Conservation (phyloP, 2,329 filamentous ascomycete species). For the Xylariales sp. region DNA sequence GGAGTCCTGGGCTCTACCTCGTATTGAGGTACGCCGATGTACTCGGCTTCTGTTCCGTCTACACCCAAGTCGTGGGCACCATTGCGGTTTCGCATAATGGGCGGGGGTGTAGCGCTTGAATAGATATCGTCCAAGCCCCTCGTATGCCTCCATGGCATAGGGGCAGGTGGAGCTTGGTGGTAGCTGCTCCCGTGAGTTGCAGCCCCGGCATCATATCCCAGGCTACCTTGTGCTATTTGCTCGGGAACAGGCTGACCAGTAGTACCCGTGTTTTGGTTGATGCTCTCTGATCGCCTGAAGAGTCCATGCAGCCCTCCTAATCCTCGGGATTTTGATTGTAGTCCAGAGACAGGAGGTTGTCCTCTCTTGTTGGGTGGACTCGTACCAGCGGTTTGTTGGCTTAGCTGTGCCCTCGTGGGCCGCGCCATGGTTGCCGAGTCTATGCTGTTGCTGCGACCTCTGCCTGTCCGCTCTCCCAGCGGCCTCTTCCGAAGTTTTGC, state of each 20-base stretch:
- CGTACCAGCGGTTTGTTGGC: constrained; percentile 24
- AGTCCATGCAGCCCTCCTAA: constrained; percentile 35
- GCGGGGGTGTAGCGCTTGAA: constrained; percentile 50
- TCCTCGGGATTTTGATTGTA: constrained; percentile 37
- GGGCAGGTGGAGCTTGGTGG: constrained; percentile 22
- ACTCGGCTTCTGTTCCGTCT: constrained; percentile 4
- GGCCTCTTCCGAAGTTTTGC: constrained; percentile 17
- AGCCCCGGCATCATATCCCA: too few relatives aligned
- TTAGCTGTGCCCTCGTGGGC: constrained; percentile 9
- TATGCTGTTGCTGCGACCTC: constrained; percentile 23
- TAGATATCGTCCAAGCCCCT: constrained; percentile 37
- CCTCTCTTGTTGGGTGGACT: constrained; percentile 24
- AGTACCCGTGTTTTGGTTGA: too few relatives aligned
- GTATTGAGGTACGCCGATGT: too few relatives aligned
- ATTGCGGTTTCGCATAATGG: constrained; percentile 43
- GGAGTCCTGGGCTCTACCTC: constrained; percentile 5
- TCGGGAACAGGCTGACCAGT: too few relatives aligned
- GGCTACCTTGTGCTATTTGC: too few relatives aligned
- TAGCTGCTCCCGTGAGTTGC: constrained; percentile 21
- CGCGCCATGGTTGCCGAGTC: constrained; percentile 17
- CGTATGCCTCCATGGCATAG: constrained; percentile 31
- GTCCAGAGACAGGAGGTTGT: constrained; percentile 47
- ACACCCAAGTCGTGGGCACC: constrained; percentile 6
- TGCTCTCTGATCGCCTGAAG: constrained; percentile 47
- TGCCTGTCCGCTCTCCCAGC: constrained; percentile 10